Evolutionary conservation across 2,329 filamentous ascomycete genomes (phyloP), one percentile per base, ranked within the genome.

Genomic region (Talaromyces amestolkiae): DNA sequence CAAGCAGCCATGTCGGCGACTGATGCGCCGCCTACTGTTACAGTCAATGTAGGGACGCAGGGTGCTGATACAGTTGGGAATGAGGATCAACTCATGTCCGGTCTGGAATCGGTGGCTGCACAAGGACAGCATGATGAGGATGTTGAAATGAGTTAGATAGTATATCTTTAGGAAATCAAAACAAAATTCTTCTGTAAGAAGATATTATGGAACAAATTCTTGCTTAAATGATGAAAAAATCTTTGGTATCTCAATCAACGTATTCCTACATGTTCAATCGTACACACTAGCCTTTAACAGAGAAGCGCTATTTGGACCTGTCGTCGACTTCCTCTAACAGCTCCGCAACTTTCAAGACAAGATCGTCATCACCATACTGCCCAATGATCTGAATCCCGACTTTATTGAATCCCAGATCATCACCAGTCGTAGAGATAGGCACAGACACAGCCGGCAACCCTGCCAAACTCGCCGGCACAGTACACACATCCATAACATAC

Each of bases 401-500:
- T 13, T 76, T 61, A 24, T 72, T 68, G 9, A 69, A 68, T 2
- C 65, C 63, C 63, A 31, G 3, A 31, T 9, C 11, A 24, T 58
- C 27, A 24, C 11, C n/a, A 31, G 19, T 31, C 43, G 22, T 49
- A 27, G 47, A 49, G 68, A 90, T 82, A 0, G 95, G 94, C 11
- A 99, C 83, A 70, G 91, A 97, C 60, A 97, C 86, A 11, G 93
- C 91, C 3, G 95, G 95, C 64, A 99, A 80, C 0, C 95, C 95
- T 0, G 94, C 95, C 69, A 99, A 81, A 78, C 93, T 97, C 2
- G 94, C 93, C 1, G 95, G 95, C 1, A 99, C 94, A 0, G 95
- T 98, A 72, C 98, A 94, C 1, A 98, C 90, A 78, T 99, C 95
- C 73, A 95, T 97, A 82, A 91, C 91, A 74, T 97, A 98, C 1